A percentile compares a stretch with the other conserved stretches of the same genome.
Evolutionary conservation across 1,139 yeast genomes (phyloP).

Genomic region (Sugiyamaella castrensis): DNA sequence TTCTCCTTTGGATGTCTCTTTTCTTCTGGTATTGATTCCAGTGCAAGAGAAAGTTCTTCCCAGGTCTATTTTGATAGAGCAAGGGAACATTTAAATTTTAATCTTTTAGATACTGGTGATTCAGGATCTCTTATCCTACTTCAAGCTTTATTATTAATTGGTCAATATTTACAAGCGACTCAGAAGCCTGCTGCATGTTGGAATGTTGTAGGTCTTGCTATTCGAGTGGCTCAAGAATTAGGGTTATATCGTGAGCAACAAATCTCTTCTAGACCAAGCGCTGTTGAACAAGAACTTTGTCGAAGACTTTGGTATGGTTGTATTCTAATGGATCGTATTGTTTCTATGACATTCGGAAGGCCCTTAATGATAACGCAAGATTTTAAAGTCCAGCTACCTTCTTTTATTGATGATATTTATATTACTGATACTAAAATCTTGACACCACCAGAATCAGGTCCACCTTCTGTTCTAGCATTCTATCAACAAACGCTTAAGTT

Average conservation of each 20-base stretch:
- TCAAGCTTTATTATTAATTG: slow-evolving; percentile 23
- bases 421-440: slow-evolving; percentile 19
- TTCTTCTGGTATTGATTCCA: slow-evolving; percentile 17
- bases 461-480: slow-evolving; percentile 18
- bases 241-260: slow-evolving; percentile 25
- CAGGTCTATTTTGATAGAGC: slow-evolving; percentile 23
- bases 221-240: slow-evolving; percentile 27
- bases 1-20: slow-evolving; percentile 25
- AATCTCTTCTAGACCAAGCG: slow-evolving; percentile 13
- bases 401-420: slow-evolving; percentile 21
- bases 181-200: slow-evolving; percentile 22
- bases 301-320: slow-evolving; percentile 28
- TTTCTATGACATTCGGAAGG: slow-evolving; percentile 25
- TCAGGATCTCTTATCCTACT: slow-evolving; percentile 21
- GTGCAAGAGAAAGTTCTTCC: slow-evolving; percentile 13
- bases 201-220: slow-evolving; percentile 25
- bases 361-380: slow-evolving; percentile 22
- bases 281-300: slow-evolving; percentile 23
- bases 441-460: slow-evolving; percentile 11
- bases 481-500: slow-evolving; percentile 18
- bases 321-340: slow-evolving; percentile 23
- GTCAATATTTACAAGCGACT: slow-evolving; percentile 27
- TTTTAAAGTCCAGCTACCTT: slow-evolving; percentile 18
- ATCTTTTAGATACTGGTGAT: slow-evolving; percentile 17
- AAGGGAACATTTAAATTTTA: slow-evolving; percentile 19